Conservation (phyloP, 2,329 filamentous ascomycete species). For the Monilinia vaccinii-corymbosi region DNA sequence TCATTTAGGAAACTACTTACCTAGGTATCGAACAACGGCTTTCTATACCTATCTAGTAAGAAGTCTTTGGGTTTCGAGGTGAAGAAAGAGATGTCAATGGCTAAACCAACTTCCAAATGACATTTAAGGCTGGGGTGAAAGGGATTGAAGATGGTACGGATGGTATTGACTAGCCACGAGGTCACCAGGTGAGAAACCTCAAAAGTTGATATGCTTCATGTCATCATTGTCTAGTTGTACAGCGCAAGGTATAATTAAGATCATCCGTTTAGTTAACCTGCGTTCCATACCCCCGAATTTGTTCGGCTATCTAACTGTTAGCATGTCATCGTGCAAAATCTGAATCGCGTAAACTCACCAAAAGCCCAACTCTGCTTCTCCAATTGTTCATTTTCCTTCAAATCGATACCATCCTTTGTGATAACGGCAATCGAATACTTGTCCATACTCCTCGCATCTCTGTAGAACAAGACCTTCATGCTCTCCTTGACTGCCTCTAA, state of each 20-base stretch:
- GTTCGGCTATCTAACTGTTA: slow-evolving; percentile 53
- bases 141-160: background rate
- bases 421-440: slow-evolving; percentile 86
- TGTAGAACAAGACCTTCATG: slow-evolving; percentile 98
- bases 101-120: background rate
- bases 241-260: slow-evolving; percentile 13
- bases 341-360: slow-evolving; percentile 18
- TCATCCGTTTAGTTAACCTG: slow-evolving; percentile 46
- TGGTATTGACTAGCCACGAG: background rate
- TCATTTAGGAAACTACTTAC: background rate
- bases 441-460: slow-evolving; percentile 88
- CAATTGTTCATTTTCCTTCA: slow-evolving; percentile 77
- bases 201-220: slow-evolving; percentile 17
- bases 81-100: too few species aligned
- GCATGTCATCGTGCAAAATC: slow-evolving; percentile 5
- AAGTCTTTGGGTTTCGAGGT: background rate
- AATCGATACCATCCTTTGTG: slow-evolving; percentile 77
- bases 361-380: slow-evolving; percentile 98
- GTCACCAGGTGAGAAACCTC: background rate
- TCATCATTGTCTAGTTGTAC: slow-evolving; percentile 27
- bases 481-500: slow-evolving; percentile 78
- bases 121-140: background rate
- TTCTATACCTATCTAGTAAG: too few species aligned
- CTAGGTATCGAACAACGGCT: background rate
- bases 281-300: slow-evolving; percentile 89